A percentile compares a stretch with the other conserved stretches of the same genome.
phyloP scores from a whole-genome alignment of 768 basidiomycete genomes.

The Lenzites betulinus region DNA sequence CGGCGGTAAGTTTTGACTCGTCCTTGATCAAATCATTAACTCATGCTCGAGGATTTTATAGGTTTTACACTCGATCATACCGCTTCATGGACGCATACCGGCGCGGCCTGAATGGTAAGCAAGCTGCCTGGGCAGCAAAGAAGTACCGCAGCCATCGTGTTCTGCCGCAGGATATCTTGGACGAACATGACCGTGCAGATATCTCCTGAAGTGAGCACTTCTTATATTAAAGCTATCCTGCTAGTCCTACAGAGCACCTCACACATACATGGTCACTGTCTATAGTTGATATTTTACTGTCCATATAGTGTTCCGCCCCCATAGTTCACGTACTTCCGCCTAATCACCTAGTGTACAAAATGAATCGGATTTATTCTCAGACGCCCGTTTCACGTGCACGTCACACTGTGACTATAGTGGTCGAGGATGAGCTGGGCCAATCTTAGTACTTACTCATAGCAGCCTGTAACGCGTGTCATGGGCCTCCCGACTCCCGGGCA shows the following conservation, averaged over 20 bases:
- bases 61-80: background rate
- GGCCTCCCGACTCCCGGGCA: too few species aligned
- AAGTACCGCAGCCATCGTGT: constrained; percentile 12
- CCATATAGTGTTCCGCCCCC: too few species aligned
- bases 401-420: background rate
- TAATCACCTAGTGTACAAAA: background rate
- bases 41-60: too few species aligned
- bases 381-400: background rate
- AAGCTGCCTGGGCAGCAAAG: too few species aligned
- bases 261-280: background rate
- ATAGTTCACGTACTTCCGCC: background rate
- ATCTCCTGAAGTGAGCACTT: background rate
- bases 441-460: background rate
- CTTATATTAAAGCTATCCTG: background rate
- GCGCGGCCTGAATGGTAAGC: background rate
- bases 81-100: constrained; percentile 9
- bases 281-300: background rate
- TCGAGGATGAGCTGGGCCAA: background rate
- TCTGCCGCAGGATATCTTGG: background rate
- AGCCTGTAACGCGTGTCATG: too few species aligned
- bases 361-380: too few species aligned
- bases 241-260: background rate
- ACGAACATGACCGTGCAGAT: background rate
- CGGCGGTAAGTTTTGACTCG: too few species aligned
- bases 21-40: too few species aligned